These are phyloP conservation scores for Cytospora mali DNA, from an alignment of 2,329 filamentous ascomycete genomes.

Conservation along the genomic window DNA sequence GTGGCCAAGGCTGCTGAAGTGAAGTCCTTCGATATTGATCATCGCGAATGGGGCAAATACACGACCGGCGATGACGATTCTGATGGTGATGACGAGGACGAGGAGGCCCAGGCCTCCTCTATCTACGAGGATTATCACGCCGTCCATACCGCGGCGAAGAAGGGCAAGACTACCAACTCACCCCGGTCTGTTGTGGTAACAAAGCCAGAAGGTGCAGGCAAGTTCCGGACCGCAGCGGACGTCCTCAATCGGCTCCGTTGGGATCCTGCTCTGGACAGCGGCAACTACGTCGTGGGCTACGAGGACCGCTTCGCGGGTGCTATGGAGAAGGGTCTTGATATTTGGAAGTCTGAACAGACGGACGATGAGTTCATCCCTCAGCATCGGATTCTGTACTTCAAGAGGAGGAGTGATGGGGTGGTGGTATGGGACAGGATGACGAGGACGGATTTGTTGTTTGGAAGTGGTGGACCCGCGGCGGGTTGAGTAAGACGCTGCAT, in stretches of 20 bases:
- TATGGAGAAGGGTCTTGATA: constrained; percentile 55
- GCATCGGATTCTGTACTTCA: constrained; percentile 65
- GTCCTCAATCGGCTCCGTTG: constrained; percentile 63
- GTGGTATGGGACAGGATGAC: constrained; percentile 61
- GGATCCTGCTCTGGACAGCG: constrained; percentile 48
- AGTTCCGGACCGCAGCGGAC: constrained; percentile 59
- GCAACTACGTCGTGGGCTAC: constrained; percentile 61
- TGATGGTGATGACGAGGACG: constrained; percentile 47
- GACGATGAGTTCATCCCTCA: constrained; percentile 69
- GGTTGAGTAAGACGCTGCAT: neutral
- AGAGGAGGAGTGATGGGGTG: constrained; percentile 50
- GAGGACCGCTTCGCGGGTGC: constrained; percentile 61
- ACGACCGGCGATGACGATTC: constrained; percentile 41
- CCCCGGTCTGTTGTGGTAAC: constrained; percentile 23
- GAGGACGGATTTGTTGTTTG: constrained; percentile 58
- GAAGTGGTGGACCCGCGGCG: constrained; percentile 45
- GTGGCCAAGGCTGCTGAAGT: constrained; percentile 44
- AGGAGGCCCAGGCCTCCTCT: constrained; percentile 31
- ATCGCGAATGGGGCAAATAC: constrained; percentile 53
- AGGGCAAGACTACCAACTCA: constrained; percentile 29
- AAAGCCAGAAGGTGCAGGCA: constrained; percentile 42
- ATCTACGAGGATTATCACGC: constrained; percentile 19
- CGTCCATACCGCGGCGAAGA: constrained; percentile 23
- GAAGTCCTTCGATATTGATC: constrained; percentile 48
- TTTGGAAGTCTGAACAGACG: constrained; percentile 64